These are phyloP conservation scores for Eucalyptus sp. DNA, from an alignment of 345 rosid genomes.

Conservation along the genomic window DNA sequence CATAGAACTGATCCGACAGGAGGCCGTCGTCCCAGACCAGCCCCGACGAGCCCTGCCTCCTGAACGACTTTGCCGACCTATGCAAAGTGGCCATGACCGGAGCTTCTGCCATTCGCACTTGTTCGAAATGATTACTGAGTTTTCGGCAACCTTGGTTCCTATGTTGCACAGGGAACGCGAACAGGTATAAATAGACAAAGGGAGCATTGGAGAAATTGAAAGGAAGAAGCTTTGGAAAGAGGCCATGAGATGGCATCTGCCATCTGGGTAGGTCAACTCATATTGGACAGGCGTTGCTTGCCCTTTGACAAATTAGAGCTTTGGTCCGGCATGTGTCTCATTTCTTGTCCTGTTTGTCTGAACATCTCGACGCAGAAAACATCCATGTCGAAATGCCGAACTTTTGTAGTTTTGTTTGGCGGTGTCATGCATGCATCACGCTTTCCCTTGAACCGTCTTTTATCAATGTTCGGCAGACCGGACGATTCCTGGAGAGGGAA, in stretches of 20 bases:
- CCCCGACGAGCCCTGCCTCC: conserved; percentile 18
- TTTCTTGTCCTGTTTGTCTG: background rate
- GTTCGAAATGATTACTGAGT: background rate
- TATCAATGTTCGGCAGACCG: background rate
- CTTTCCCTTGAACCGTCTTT: background rate
- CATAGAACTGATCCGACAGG: background rate
- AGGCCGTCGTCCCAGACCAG: conserved; percentile 6
- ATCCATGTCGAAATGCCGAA: background rate
- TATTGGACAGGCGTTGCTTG: background rate
- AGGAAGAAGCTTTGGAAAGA: background rate
- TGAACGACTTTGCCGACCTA: background rate
- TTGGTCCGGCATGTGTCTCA: background rate
- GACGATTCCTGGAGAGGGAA: background rate
- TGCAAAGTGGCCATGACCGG: background rate
- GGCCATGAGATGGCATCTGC: background rate
- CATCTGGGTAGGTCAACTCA: background rate
- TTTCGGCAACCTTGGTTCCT: background rate
- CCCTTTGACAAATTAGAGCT: background rate
- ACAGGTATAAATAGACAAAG: background rate
- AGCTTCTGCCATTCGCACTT: background rate
- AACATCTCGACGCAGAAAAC: background rate
- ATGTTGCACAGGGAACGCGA: background rate
- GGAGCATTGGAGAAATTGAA: background rate
- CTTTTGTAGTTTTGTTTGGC: background rate
- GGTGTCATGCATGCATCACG: background rate